Conservation (phyloP, 2,329 filamentous ascomycete species). For the Teratosphaeria viscida region DNA sequence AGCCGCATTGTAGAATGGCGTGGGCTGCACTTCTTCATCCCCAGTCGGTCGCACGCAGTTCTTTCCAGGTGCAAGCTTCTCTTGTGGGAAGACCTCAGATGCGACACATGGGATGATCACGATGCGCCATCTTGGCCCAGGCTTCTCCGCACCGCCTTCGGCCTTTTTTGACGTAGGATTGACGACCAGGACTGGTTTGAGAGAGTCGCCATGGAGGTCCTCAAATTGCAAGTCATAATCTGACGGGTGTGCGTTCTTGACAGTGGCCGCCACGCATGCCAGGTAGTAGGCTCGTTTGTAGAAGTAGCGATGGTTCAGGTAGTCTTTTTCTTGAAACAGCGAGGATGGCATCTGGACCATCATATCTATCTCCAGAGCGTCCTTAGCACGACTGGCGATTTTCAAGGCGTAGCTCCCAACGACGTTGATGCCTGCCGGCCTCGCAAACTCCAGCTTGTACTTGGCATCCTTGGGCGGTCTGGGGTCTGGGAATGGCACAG, state of each 20-base stretch:
- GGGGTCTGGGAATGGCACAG: slow-evolving; percentile 78
- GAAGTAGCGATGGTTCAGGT: slow-evolving; percentile 84
- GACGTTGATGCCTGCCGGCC: slow-evolving; percentile 70
- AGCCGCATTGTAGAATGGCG: slow-evolving; percentile 82
- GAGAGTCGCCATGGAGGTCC: slow-evolving; percentile 21
- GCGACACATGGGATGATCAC: slow-evolving; percentile 68
- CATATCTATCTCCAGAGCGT: slow-evolving; percentile 59
- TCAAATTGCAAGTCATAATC: slow-evolving; percentile 31
- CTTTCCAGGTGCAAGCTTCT: slow-evolving; percentile 60
- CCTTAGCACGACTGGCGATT: slow-evolving; percentile 53
- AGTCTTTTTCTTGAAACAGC: slow-evolving; percentile 90
- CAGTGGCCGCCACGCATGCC: slow-evolving; percentile 62
- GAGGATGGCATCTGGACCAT: slow-evolving; percentile 70
- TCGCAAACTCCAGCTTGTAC: slow-evolving; percentile 70
- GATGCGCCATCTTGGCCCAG: slow-evolving; percentile 46
- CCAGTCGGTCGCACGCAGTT: slow-evolving; percentile 56
- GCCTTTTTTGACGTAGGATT: slow-evolving; percentile 20
- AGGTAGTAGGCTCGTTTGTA: slow-evolving; percentile 90
- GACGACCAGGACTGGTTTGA: slow-evolving; percentile 59
- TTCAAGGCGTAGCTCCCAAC: slow-evolving; percentile 77
- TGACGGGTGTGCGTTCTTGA: slow-evolving; percentile 56
- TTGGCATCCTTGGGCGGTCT: slow-evolving; percentile 63
- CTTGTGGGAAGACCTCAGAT: slow-evolving; percentile 55
- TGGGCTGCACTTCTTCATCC: slow-evolving; percentile 37
- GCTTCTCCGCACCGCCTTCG: slow-evolving; percentile 4